Conservation (phyloP, 108 stramenopile species). For the Skeletonema potamos region DNA sequence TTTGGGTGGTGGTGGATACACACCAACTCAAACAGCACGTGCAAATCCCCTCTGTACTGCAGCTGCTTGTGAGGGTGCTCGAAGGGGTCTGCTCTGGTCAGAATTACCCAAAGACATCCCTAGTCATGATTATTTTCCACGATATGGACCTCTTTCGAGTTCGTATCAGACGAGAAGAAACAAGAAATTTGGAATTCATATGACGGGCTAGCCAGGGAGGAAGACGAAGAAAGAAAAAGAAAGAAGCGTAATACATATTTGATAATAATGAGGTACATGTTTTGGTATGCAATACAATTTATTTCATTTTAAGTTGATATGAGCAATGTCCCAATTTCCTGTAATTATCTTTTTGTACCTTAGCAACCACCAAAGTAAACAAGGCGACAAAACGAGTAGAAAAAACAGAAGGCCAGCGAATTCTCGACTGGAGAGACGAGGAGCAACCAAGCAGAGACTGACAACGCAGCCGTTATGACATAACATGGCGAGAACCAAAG, state of each 20-base stretch:
- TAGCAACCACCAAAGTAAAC: constrained; percentile 50
- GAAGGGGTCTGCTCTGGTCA: constrained; percentile 44
- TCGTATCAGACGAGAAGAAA: constrained; percentile 32
- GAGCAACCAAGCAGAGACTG: constrained; percentile 21
- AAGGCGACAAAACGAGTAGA: constrained; percentile 49
- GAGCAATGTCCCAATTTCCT: constrained; percentile 77
- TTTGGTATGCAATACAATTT: neutral
- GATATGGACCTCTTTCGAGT: constrained; percentile 52
- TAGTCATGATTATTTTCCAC: constrained; percentile 43
- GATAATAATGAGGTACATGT: neutral
- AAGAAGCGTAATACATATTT: neutral
- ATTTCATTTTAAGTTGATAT: constrained; percentile 11
- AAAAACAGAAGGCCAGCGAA: constrained; percentile 27
- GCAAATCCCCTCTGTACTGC: constrained; percentile 54
- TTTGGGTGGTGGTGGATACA: constrained; percentile 55
- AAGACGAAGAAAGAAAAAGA: neutral
- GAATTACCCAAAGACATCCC: constrained; percentile 49
- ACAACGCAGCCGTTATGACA: constrained; percentile 14
- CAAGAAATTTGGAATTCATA: constrained; percentile 13
- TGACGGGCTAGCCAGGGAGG: neutral
- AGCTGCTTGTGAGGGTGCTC: constrained; percentile 55
- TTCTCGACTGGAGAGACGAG: constrained; percentile 29
- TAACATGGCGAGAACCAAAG: constrained; percentile 25
- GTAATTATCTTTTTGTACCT: constrained; percentile 41
- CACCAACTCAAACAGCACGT: constrained; percentile 43